A percentile compares a stretch with the other conserved stretches of the same genome.
phyloP scores from a whole-genome alignment of 345 rosid species.

The Kandelia obovata region DNA sequence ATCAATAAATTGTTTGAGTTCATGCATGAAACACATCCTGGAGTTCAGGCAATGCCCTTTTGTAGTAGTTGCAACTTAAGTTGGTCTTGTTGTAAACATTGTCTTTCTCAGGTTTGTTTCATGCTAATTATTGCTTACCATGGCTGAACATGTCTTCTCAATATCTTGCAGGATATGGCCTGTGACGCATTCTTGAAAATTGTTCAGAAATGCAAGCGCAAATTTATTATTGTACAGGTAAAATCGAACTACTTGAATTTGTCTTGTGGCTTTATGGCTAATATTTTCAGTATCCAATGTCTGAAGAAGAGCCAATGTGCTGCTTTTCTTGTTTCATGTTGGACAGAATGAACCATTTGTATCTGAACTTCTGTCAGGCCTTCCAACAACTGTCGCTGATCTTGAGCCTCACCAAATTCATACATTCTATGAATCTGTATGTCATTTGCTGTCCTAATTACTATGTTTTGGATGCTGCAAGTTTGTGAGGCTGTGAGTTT shows the following conservation, averaged over 20 bases:
- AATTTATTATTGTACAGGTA: slow-evolving; percentile 92
- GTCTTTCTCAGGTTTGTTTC: background rate
- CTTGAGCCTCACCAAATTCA: slow-evolving; percentile 97
- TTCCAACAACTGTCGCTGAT: too few species aligned
- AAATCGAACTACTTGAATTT: background rate
- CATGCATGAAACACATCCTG: slow-evolving; percentile 99
- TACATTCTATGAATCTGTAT: slow-evolving; percentile 95
- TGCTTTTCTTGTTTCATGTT: background rate
- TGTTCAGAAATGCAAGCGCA: slow-evolving; percentile 98
- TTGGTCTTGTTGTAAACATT: background rate
- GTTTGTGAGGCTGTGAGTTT: background rate
- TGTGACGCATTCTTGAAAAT: slow-evolving; percentile 98
- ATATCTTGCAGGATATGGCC: slow-evolving; percentile 84
- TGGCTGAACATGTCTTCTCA: background rate
- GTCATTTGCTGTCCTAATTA: slow-evolving; percentile 1
- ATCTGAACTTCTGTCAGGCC: too few species aligned
- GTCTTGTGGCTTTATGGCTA: too few species aligned
- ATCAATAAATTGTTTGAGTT: slow-evolving; percentile 96
- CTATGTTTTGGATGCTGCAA: background rate
- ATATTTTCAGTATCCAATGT: background rate
- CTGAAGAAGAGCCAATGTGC: background rate
- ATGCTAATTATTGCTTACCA: too few species aligned
- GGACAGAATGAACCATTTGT: too few species aligned
- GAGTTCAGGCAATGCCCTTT: slow-evolving; percentile 72
- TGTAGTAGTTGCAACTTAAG: background rate